Evolutionary conservation across 345 rosid genomes (phyloP), one percentile per base, ranked within the genome.

Genomic region (Boechera stricta): DNA sequence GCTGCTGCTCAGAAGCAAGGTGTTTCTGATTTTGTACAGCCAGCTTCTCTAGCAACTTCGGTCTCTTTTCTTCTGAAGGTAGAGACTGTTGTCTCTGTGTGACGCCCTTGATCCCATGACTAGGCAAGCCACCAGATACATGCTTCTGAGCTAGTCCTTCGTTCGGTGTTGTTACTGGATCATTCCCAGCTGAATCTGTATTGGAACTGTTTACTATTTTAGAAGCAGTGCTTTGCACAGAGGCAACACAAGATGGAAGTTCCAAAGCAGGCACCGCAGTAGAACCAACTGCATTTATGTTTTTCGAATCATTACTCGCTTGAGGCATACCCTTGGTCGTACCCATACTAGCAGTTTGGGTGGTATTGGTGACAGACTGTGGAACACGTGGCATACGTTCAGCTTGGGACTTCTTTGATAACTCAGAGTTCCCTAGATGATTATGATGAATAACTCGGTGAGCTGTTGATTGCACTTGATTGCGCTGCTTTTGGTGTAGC

Each of bases 391-490:
- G 84, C 55, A 78, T 63, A 77, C 82, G 81, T 44, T 91, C 93
- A 64, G 80, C 80, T 82, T 80, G 89, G 76, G 92, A 76, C 84
- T 89, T 91, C 77, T 69, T 77, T 33, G 75, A 77, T 31, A 71
- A 61, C 36, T 85, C 91, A 71, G 87, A 55, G 81, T 74, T 87
- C 75, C 75, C 74, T 45, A 79, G 88, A 67, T 75, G 86, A 79
- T 83, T 89, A 73, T 83, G 94, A 49, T 83, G 89, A 82, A 80
- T 80, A 81, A 82, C 75, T 87, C 96, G 89, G 79, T 86, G 92
- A 36, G 83, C 74, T 76, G 85, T 41, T 69, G 83, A 53, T 55
- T 87, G 96, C 74, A 81, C 78, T 73, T 84, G 87, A 76, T 66
- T 86, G 54, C 83, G 81, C 83, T 88, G 93, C 85, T 88, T 92